Evolutionary conservation across 108 stramenopile species (phyloP), one percentile per base, ranked within the genome.

Genomic region (Nitzschia sp.): DNA sequence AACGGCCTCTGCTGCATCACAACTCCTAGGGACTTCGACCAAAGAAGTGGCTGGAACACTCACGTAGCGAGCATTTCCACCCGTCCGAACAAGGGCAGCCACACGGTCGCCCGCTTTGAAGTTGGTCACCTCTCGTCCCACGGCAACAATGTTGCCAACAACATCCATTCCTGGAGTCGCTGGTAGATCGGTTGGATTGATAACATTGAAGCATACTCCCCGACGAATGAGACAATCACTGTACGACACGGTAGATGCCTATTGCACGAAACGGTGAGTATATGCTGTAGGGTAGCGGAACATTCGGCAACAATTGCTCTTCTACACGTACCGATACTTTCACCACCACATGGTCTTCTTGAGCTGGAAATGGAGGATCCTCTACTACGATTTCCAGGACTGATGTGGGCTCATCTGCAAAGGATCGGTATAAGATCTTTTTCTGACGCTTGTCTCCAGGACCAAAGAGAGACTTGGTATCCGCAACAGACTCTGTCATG

Each of bases 51-150:
- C 59, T 24, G 73, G 72, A 38, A 86, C 65, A 44, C 61, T 74
- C 22, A 76, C 66, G 62, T 81, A 89, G n/a, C 88, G 69, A 29
- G 85, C 80, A 69, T 86, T 89, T 0, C 88, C 88, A 41, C 88
- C 88, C 6, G 48, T 64, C 8, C 50, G 66, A 50, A 83, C 73
- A 10, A 86, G 51, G 14, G 74, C 81, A 11, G 83, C 85, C 25
- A 89, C 88, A 40, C 79, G 76, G 59, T 84, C 83, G 22, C 88
- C 88, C 10, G 65, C 66, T 55, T 74, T 53, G 22, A 76, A 80
- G 10, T 64, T 69, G 12, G 17, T 53, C 12, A 67, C 70, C n/a
- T 53, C 14, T 2, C 59, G 38, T 25, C 88, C 88, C 10, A 80
- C 51, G 12, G 65, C 48, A 37, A 81, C 65, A 39, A 89, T 66